A percentile compares a stretch with the other conserved stretches of the same genome.
phyloP scores from a whole-genome alignment of 371 early-diverging fungal species.

The Sporodiniella umbellata region DNA sequence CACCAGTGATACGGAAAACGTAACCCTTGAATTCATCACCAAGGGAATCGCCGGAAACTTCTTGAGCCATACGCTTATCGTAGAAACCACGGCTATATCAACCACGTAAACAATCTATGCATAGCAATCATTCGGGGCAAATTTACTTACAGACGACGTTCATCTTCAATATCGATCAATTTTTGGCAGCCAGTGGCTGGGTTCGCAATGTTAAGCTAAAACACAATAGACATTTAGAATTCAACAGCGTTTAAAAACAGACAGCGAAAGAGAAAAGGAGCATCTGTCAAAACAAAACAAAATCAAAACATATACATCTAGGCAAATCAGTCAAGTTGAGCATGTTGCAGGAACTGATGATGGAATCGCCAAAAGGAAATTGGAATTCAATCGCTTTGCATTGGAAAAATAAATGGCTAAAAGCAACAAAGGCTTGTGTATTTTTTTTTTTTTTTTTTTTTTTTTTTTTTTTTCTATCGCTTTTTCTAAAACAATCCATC shows the following conservation, averaged over 20 bases:
- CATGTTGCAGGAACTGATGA: too few relatives aligned
- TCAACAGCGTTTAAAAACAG: too few relatives aligned
- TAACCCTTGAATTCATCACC: conserved; percentile 99
- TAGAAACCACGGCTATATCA: conserved; percentile 86
- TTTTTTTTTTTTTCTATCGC: not conserved
- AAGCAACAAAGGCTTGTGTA: not conserved
- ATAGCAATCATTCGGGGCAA: too few relatives aligned
- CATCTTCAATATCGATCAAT: conserved; percentile 96
- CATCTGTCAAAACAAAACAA: too few relatives aligned
- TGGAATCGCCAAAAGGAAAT: too few relatives aligned
- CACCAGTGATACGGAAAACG: conserved; percentile 98
- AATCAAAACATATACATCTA: too few relatives aligned
- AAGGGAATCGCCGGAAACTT: conserved; percentile 94
- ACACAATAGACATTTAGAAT: too few relatives aligned
- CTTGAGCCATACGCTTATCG: conserved; percentile 96
- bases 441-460: too few relatives aligned
- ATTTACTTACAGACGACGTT: conserved; percentile 86
- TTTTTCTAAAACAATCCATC: not conserved
- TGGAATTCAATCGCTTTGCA: too few relatives aligned
- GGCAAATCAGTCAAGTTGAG: too few relatives aligned
- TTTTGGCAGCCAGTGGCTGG: conserved; percentile 99
- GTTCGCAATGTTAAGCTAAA: conserved; percentile 97
- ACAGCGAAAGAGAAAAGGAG: too few relatives aligned
- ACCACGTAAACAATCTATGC: too few relatives aligned
- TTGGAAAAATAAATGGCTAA: not conserved